Evolutionary conservation across 352 stramenopile genomes (phyloP).

Genomic region (Phytophthora constricta): DNA sequence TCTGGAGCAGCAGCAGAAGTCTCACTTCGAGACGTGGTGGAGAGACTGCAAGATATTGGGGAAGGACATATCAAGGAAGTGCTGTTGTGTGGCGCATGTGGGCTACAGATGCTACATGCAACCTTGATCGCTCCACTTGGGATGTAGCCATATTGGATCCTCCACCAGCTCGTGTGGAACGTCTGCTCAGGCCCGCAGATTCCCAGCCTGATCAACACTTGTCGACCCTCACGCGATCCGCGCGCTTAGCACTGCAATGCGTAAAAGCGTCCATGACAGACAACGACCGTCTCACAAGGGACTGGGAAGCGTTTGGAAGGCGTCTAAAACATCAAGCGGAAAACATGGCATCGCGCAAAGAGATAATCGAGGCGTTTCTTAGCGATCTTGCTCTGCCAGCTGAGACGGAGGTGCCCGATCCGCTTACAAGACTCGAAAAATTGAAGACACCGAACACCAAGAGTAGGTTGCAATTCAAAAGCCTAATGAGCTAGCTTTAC

Average conservation of each 20-base stretch:
- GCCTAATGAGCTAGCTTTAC: too few relatives aligned
- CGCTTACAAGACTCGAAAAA: background rate
- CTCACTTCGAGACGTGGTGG: slow-evolving; percentile 4
- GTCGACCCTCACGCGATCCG: background rate
- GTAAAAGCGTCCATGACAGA: background rate
- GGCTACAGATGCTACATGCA: background rate
- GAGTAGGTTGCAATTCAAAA: too few relatives aligned
- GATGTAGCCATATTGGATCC: background rate
- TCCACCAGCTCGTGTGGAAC: background rate
- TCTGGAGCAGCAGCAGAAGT: slow-evolving; percentile 8
- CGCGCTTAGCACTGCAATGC: background rate
- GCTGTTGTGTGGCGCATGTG: slow-evolving; percentile 8
- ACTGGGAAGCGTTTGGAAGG: background rate
- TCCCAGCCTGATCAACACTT: background rate
- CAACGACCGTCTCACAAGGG: background rate
- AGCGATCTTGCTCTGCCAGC: background rate
- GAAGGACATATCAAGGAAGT: background rate
- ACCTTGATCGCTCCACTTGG: slow-evolving; percentile 7
- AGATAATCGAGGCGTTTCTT: background rate
- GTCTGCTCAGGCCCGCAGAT: background rate
- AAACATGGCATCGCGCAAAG: background rate
- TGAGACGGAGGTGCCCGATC: background rate
- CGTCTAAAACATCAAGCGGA: background rate
- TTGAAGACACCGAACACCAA: background rate
- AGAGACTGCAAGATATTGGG: slow-evolving; percentile 8